Evolutionary conservation across 805 yeast genomes (phyloP), one percentile per base, ranked within the genome.

Genomic region (Jamesozyma hellenica): DNA sequence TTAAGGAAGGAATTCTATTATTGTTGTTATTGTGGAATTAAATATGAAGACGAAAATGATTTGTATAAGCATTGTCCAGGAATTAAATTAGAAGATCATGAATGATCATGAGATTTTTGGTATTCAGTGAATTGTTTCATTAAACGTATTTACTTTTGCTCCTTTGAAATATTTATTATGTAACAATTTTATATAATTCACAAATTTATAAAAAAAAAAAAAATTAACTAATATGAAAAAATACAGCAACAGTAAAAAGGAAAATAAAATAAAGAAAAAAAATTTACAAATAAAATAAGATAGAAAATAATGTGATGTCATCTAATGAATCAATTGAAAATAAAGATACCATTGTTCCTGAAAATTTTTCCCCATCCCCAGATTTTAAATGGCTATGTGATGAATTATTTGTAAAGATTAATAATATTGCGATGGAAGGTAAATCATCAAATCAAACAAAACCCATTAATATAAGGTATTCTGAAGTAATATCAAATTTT

Each of bases 21-120:
- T 47, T 75, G 81, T 47, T 69, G 57, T 48, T 75, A 63, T 54
- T 75, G 81, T 53, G 79, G 78, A 1, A 49, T 52, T 3, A 44
- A 45, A 27, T 75, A 59, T 47, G 51, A 53, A 1, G 57, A 55
- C 41, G 59, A 55, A 36, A 44, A 48, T 1, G 77, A 73, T 23
- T 44, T 75, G 16, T 57, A 41, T 13, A 47, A 52, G 13, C 53
- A 60, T 38, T 75, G 81, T 49, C 80, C 80, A 3, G 81, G 81
- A 1, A 40, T 53, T 1, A 43, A 47, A 3, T 72, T 68, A 44
- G 65, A 57, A 15, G 74, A 67, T 16, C 80, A 74, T 46, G 32
- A 41, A 28, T 63, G 40, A 42, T 16, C 8, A n/a, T n/a, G n/a
- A n/a, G n/a, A n/a, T n/a, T n/a, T n/a, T n/a, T n/a, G n/a, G n/a